Conservation (phyloP, 805 yeast genomes). For the Teunomyces lycoperdinae region DNA sequence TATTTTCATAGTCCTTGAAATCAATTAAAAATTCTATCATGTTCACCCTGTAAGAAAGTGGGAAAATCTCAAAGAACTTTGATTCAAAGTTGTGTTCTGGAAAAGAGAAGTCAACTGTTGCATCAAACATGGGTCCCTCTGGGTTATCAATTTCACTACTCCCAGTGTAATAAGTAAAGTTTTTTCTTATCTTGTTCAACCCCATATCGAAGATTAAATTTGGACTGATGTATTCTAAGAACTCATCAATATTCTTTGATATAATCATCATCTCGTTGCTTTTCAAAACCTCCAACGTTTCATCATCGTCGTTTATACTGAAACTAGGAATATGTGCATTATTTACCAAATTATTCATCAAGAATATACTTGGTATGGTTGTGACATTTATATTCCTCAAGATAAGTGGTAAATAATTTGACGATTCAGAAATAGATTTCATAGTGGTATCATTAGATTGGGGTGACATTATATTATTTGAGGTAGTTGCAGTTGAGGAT, state of each 20-base stretch:
- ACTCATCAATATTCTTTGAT: slow-evolving; percentile 27
- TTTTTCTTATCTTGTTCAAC: slow-evolving; percentile 13
- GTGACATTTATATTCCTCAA: slow-evolving; percentile 60
- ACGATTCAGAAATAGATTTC: slow-evolving; percentile 26
- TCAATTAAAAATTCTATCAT: slow-evolving; percentile 34
- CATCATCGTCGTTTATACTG: slow-evolving; percentile 33
- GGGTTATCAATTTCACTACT: not conserved
- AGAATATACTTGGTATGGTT: slow-evolving; percentile 57
- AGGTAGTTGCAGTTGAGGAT: not conserved
- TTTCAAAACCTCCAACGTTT: slow-evolving; percentile 24
- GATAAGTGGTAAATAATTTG: slow-evolving; percentile 68
- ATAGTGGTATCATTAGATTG: slow-evolving; percentile 1
- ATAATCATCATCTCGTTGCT: slow-evolving; percentile 32
- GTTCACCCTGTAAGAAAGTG: slow-evolving; percentile 29
- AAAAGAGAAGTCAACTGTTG: not conserved
- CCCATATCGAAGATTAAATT: slow-evolving; percentile 40
- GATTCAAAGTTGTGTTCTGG: slow-evolving; percentile 13
- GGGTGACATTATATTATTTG: not conserved
- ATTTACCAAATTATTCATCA: slow-evolving; percentile 32
- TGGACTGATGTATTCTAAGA: slow-evolving; percentile 40
- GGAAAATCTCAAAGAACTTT: slow-evolving; percentile 25
- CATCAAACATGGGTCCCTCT: slow-evolving; percentile 7
- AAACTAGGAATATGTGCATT: slow-evolving; percentile 22
- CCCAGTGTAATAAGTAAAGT: slow-evolving; percentile 10
- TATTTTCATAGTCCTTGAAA: slow-evolving; percentile 11